A percentile compares a stretch with the other conserved stretches of the same genome.
Evolutionary conservation across 768 basidiomycete genomes (phyloP).

Genomic region (Ephemerocybe angulata): DNA sequence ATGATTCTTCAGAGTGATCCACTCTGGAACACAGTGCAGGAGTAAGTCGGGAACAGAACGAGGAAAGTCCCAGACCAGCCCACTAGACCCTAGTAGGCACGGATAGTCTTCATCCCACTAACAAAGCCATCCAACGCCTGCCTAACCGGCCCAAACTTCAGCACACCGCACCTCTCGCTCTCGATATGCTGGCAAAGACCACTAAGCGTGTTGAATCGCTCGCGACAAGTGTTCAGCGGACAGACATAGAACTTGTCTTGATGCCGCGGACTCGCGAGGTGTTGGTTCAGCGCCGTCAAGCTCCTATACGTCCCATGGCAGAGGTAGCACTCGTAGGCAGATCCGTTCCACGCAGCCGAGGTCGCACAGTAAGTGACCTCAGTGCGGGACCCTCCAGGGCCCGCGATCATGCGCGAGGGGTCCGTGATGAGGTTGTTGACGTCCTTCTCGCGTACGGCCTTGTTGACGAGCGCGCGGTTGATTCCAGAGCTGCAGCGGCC

Average conservation of each 20-base stretch:
- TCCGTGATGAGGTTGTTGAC: slow-evolving; percentile 49
- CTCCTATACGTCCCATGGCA: slow-evolving; percentile 44
- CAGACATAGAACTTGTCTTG: slow-evolving; percentile 52
- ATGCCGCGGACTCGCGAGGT: slow-evolving; percentile 62
- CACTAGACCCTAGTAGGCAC: neutral
- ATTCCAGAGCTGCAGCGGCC: slow-evolving; percentile 54
- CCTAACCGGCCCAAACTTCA: slow-evolving; percentile 41
- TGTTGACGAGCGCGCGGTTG: slow-evolving; percentile 37
- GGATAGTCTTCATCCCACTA: slow-evolving; percentile 3
- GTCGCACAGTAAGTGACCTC: slow-evolving; percentile 29
- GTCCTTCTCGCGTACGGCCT: slow-evolving; percentile 41
- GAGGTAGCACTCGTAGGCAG: slow-evolving; percentile 59
- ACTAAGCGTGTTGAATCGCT: slow-evolving; percentile 49
- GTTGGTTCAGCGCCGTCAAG: slow-evolving; percentile 51
- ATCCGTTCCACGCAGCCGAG: slow-evolving; percentile 40
- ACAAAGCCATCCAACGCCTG: slow-evolving; percentile 11
- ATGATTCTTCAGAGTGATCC: too few relatives aligned
- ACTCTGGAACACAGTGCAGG: too few relatives aligned
- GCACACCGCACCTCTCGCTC: slow-evolving; percentile 55
- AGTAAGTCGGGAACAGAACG: too few relatives aligned
- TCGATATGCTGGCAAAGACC: slow-evolving; percentile 64
- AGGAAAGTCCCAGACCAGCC: too few relatives aligned
- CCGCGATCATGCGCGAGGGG: slow-evolving; percentile 34
- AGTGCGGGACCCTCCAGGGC: slow-evolving; percentile 12
- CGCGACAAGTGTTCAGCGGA: slow-evolving; percentile 42